Evolutionary conservation across 2,329 filamentous ascomycete species (phyloP), one percentile per base, ranked within the genome.

Genomic region (Verticillium nubilum): DNA sequence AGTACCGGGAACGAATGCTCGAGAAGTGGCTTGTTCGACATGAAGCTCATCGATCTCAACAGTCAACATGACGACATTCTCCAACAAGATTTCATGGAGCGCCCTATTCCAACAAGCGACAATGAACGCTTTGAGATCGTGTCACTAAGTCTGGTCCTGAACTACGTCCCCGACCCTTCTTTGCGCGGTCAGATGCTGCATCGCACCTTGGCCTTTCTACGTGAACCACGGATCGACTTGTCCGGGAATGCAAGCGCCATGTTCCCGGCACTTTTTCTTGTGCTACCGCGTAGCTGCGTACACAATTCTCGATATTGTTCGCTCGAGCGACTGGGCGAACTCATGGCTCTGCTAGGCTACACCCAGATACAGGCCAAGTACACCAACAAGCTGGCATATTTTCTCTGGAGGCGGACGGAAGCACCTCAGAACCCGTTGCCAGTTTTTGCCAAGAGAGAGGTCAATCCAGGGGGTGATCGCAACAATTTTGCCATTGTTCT

Each of bases 401-500:
- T 92, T 64, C 79, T 98, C n/a, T 97, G 93, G 90, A 84, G 77
- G 65, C 81, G 82, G 61, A 56, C 66, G 12, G 10, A 59, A 58
- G 6, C 33, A 61, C 25, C 64, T 68, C 19, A 61, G 52, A 31
- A 58, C 61, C 28, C 59, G 2, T 25, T 63, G 55, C 66, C 64
- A 56, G 69, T 69, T 13, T 90, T 88, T 69, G 80, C 80, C 61
- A 98, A 98, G 75, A 83, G 84, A 62, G 89, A 95, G 70, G 72
- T 97, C 47, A 88, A 90, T 62, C 83, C 91, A 25, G 93, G 93
- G 12, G 78, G 80, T 58, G 83, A 80, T 26, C 86, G 92, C 71
- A 99, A 99, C 74, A 98, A 99, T 70, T 99, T 98, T 73, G 86
- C 90, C 15, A 87, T 98, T 66, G 83, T 91, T 17, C 72, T 97